Evolutionary conservation across 495 filamentous ascomycete species (phyloP).

Genomic region (Penicillium cosmopolitanum): DNA sequence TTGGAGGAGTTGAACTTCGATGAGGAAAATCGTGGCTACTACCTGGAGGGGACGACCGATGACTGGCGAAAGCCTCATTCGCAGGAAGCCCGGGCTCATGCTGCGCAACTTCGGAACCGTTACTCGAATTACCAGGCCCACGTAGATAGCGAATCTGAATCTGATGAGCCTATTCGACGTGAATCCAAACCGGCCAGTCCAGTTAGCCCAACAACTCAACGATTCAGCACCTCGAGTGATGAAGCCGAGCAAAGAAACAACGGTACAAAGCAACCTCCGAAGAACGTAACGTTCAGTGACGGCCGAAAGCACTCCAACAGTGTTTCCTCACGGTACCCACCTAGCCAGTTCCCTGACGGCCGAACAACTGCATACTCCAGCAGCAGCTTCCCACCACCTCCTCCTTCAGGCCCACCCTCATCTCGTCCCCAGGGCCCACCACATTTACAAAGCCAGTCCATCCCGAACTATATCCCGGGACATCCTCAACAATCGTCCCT

Average conservation of each 20-base stretch:
- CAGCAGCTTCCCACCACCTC: constrained; percentile 23
- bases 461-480: constrained; percentile 3
- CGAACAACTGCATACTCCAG: constrained; percentile 18
- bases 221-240: constrained; percentile 20
- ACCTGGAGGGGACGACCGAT: constrained; percentile 38
- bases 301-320: constrained; percentile 22
- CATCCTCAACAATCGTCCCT: neutral
- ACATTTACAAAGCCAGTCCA: neutral
- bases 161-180: constrained; percentile 19
- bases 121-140: constrained; percentile 42
- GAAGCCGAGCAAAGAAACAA: constrained; percentile 29
- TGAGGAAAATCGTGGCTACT: constrained; percentile 34
- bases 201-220: constrained; percentile 2
- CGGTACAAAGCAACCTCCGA: constrained; percentile 17
- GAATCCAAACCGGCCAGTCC: neutral
- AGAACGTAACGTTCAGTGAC: constrained; percentile 13
- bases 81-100: constrained; percentile 32
- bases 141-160: constrained; percentile 46
- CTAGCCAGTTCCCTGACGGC: constrained; percentile 3
- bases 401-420: constrained; percentile 18
- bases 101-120: constrained; percentile 26
- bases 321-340: constrained; percentile 20
- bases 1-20: constrained; percentile 34
- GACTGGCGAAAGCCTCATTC: constrained; percentile 42
- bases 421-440: constrained; percentile 16